These are phyloP conservation scores for Remersonia thermophila DNA, from an alignment of 2,329 filamentous ascomycete genomes.

Conservation along the genomic window DNA sequence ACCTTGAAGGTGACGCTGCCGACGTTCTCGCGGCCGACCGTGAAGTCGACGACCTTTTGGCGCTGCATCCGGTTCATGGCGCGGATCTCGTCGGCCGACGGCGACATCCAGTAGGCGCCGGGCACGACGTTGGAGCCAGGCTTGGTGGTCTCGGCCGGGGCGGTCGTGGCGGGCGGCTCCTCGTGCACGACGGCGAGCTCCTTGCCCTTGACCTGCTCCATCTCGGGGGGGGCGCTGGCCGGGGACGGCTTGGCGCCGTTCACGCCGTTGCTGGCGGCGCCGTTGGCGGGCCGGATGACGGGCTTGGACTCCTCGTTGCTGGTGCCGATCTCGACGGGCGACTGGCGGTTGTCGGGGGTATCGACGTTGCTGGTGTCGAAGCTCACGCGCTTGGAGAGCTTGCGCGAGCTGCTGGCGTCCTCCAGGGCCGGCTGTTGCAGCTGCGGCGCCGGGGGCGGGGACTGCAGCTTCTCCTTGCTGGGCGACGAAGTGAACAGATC, in stretches of 20 bases:
- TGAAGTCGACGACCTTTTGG: conserved; percentile 60
- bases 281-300: conserved; percentile 23
- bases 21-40: conserved; percentile 69
- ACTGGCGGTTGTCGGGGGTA: conserved; percentile 27
- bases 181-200: conserved; percentile 73
- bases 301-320: conserved; percentile 49
- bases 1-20: conserved; percentile 73
- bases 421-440: too few species aligned
- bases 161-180: conserved; percentile 35
- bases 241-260: conserved; percentile 30
- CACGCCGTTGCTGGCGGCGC: conserved; percentile 14
- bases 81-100: conserved; percentile 60
- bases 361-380: conserved; percentile 60
- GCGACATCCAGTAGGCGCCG: conserved; percentile 80
- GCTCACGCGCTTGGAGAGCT: conserved; percentile 76
- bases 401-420: conserved; percentile 32
- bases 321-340: conserved; percentile 33
- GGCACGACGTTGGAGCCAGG: conserved; percentile 31
- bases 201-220: conserved; percentile 60
- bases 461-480: conserved; percentile 33
- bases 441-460: conserved; percentile 14
- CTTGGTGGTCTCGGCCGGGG: conserved; percentile 26
- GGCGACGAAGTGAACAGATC: conserved; percentile 51
- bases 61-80: conserved; percentile 71
- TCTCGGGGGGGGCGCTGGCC: conserved; percentile 33